phyloP scores from a whole-genome alignment of 352 stramenopile genomes.

The Pythium myriotylum region DNA sequence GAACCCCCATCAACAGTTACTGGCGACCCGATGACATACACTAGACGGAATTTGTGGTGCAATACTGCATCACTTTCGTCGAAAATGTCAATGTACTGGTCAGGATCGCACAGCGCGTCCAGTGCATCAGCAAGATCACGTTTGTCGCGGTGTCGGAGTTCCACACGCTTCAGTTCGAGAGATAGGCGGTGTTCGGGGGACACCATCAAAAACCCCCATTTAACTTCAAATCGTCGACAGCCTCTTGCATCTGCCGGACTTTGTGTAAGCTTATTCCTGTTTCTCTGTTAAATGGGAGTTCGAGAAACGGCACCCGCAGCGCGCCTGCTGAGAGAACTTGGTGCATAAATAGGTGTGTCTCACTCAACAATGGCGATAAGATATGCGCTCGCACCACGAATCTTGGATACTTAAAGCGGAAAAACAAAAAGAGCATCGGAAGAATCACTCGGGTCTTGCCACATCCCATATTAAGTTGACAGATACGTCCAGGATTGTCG shows the following conservation, averaged over 20 bases:
- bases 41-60: constrained; percentile 84
- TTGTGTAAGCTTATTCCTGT: constrained; percentile 34
- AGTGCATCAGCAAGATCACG: constrained; percentile 2
- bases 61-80: constrained; percentile 90
- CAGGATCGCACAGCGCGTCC: constrained; percentile 41
- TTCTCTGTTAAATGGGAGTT: constrained; percentile 67
- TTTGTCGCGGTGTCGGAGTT: constrained; percentile 30
- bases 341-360: constrained; percentile 67
- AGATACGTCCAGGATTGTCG: constrained; percentile 53
- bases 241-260: constrained; percentile 39
- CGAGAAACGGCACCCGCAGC: constrained; percentile 43
- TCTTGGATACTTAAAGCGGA: constrained; percentile 12
- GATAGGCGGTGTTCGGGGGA: constrained; percentile 87
- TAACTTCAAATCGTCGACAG: constrained; percentile 37
- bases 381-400: constrained; percentile 60
- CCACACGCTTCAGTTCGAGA: constrained; percentile 78
- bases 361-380: constrained; percentile 52
- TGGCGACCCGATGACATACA: constrained; percentile 77
- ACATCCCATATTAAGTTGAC: constrained; percentile 87
- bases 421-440: constrained; percentile 85
- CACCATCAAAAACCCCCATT: constrained; percentile 59
- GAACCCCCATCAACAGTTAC: constrained; percentile 44
- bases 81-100: constrained; percentile 79
- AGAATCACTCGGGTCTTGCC: constrained; percentile 87
- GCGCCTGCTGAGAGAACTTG: constrained; percentile 45